A percentile compares a stretch with the other conserved stretches of the same genome.
Evolutionary conservation across 768 basidiomycete species (phyloP).

Genomic region (Lentinula boryana): DNA sequence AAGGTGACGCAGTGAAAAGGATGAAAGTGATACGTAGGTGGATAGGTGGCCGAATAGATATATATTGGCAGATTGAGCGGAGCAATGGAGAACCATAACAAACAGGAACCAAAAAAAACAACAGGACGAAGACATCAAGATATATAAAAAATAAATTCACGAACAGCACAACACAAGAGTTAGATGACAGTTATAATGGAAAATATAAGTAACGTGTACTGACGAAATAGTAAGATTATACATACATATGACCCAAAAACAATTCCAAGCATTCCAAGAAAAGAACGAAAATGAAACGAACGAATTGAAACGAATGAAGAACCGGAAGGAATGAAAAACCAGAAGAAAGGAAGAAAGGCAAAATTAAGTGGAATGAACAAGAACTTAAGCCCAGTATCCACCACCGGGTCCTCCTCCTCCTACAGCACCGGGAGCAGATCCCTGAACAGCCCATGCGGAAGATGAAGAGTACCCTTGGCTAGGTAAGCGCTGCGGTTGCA

Average conservation of each 20-base stretch:
- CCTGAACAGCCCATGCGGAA: neutral
- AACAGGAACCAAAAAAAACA: neutral
- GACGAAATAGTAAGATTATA: neutral
- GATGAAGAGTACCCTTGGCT: neutral
- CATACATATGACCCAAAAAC: neutral
- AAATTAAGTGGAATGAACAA: neutral
- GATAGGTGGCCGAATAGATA: neutral
- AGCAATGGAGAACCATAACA: neutral
- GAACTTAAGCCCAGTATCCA: conserved; percentile 1
- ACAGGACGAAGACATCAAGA: neutral
- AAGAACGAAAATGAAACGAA: neutral
- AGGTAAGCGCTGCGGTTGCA: neutral
- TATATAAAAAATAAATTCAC: conserved; percentile 3
- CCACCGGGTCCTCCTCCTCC: neutral
- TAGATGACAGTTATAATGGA: neutral
- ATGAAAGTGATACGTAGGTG: neutral
- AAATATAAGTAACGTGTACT: neutral
- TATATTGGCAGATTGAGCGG: neutral
- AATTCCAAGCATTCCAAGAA: neutral
- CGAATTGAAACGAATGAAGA: neutral
- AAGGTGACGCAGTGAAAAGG: neutral
- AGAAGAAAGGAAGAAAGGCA: neutral
- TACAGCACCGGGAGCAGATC: neutral
- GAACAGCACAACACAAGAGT: neutral
- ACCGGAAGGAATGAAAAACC: neutral